Evolutionary conservation across 2,329 filamentous ascomycete species (phyloP).

Genomic region (Didymella segeticola): DNA sequence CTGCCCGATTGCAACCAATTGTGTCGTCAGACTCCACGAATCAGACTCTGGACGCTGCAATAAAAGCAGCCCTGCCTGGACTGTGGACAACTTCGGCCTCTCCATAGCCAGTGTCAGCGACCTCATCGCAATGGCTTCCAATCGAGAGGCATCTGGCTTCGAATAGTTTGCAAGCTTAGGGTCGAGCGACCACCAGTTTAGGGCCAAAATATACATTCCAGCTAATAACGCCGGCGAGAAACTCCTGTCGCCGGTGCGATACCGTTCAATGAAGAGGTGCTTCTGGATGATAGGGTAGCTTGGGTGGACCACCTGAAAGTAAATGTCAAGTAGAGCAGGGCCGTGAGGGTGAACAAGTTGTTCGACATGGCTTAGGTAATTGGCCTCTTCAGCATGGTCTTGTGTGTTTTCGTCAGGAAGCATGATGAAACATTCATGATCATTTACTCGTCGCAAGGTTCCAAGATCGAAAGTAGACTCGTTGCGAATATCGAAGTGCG

Average conservation of each 20-base stretch:
- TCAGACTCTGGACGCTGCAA: conserved; percentile 78
- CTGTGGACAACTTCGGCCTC: conserved; percentile 79
- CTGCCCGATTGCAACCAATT: conserved; percentile 84
- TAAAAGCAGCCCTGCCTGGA: conserved; percentile 77
- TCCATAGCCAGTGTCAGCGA: conserved; percentile 79
- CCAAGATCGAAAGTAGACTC: conserved; percentile 73
- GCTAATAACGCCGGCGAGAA: conserved; percentile 79
- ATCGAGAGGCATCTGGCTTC: conserved; percentile 73
- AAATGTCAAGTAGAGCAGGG: conserved; percentile 77
- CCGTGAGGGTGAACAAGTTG: conserved; percentile 77
- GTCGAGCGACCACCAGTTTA: conserved; percentile 86
- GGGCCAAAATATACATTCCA: conserved; percentile 81
- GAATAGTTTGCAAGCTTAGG: conserved; percentile 68
- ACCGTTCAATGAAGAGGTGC: conserved; percentile 78
- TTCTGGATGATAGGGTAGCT: conserved; percentile 85
- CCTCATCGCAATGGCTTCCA: conserved; percentile 76
- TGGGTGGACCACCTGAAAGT: conserved; percentile 81
- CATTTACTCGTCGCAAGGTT: conserved; percentile 75
- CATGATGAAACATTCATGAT: conserved; percentile 80
- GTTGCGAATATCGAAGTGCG: conserved; percentile 79
- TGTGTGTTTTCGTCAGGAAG: conserved; percentile 76
- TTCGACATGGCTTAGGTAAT: conserved; percentile 76
- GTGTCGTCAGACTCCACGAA: conserved; percentile 84
- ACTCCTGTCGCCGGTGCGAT: conserved; percentile 73
- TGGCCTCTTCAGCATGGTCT: conserved; percentile 72